Base-by-base conservation (phyloP, 345 rosid genomes). In the Moricandia moricandioides region DNA sequence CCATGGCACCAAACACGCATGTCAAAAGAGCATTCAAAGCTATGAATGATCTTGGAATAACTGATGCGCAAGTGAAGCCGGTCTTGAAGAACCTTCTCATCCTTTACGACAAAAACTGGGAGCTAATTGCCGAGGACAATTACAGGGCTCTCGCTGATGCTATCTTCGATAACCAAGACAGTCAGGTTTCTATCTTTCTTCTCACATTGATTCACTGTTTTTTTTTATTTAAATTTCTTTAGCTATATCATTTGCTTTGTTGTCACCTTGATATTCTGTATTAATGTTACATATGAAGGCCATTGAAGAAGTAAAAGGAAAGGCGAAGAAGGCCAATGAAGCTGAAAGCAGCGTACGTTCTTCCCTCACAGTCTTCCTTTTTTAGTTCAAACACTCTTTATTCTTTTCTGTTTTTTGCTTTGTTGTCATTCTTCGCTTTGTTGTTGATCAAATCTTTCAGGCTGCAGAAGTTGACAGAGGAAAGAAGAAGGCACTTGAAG, bases 81-180 rank as follows among this genome's bases (percentile, higher is more conserved):
- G 94, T 88, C 4, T 78, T 96, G 58, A 92, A 92, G 73, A 85
- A 69, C 14, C 97, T 92, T 55, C 70, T 90, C 8, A 62, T 54
- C 63, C 9, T 92, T n/a, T 96, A 90, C 69, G 98, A 95, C 1
- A 92, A 79, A 45, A 92, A 96, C 16, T 92, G 98, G 96, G 91
- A 83, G 35, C 76, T 87, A 12, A 92, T 95, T 51, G 96, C 89
- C 45, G 89, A 79, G 33, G 99, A 92, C 69, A 89, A 89, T 64
- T 96, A 89, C 65, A 86, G 99, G 77, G 97, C 64, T 79, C 90
- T 96, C 39, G 91, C 85, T 17, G 99, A 92, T 82, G 96, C 98
- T 39, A 89, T 96, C 58, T 90, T 92, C 33, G 99, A 96, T 0
- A 82, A 71, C 16, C 90, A 92, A 69, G 97, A 95, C 8, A 37